These are phyloP conservation scores for Royoungia palumana DNA, from an alignment of 768 basidiomycete genomes.

Conservation along the genomic window DNA sequence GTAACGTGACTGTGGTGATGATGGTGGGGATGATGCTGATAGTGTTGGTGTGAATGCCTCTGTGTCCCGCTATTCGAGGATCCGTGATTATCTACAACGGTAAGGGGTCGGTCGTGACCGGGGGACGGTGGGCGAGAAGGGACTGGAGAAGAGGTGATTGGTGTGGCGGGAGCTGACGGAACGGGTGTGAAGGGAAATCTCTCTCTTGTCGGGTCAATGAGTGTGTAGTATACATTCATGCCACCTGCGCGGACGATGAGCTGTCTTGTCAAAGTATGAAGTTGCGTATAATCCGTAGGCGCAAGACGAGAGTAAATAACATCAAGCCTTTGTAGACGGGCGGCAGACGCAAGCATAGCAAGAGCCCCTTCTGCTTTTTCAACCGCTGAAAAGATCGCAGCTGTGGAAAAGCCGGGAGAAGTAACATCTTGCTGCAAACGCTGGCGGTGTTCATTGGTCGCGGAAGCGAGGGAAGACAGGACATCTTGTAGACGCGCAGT, in stretches of 20 bases:
- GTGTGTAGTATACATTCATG: constrained; percentile 54
- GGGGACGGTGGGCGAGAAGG: constrained; percentile 36
- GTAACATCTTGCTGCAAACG: constrained; percentile 43
- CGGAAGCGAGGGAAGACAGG: constrained; percentile 44
- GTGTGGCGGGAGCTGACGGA: constrained; percentile 35
- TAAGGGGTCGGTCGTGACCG: background rate
- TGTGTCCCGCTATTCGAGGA: background rate
- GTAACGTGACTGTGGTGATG: background rate
- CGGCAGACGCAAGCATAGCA: constrained; percentile 48
- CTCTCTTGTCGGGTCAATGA: constrained; percentile 63
- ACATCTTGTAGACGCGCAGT: constrained; percentile 46
- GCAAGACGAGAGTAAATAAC: constrained; percentile 58
- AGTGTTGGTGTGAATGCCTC: background rate
- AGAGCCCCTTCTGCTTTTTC: constrained; percentile 47
- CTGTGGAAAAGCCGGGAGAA: constrained; percentile 30
- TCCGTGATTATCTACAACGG: background rate
- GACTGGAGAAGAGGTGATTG: constrained; percentile 31
- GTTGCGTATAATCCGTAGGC: constrained; percentile 49
- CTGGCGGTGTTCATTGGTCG: constrained; percentile 44
- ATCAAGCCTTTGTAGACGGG: constrained; percentile 54
- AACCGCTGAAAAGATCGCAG: constrained; percentile 33
- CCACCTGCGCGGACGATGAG: constrained; percentile 61
- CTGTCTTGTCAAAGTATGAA: constrained; percentile 49
- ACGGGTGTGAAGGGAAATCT: constrained; percentile 51
- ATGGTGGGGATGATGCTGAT: background rate